Percentiles rank a stretch among this genome's conserved stretches.
These are phyloP conservation scores for Xanthoceras sorbifolium DNA, from an alignment of 345 rosid species.

Conservation along the genomic window DNA sequence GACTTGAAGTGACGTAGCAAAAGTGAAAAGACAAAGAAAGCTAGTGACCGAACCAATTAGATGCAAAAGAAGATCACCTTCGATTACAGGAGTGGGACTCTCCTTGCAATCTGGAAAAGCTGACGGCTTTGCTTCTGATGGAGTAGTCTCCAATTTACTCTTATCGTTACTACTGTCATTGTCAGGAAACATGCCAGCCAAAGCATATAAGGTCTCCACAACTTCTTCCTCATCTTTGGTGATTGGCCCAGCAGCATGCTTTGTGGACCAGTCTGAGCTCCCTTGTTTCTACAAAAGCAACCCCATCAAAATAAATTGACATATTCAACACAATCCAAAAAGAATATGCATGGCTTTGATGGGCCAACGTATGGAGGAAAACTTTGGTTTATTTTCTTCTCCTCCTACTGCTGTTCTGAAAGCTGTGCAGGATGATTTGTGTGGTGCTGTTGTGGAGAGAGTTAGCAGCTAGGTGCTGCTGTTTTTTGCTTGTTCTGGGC, in stretches of 20 bases:
- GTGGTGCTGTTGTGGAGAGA: no score
- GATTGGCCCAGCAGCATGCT: slow-evolving; percentile 49
- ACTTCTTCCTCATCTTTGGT: slow-evolving; percentile 97
- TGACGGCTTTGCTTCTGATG: slow-evolving; percentile 25
- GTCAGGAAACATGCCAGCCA: slow-evolving; percentile 75
- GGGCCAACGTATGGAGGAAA: no score
- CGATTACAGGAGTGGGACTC: slow-evolving; percentile 15
- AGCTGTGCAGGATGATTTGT: no score
- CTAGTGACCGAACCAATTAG: background rate
- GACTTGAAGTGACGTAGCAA: background rate
- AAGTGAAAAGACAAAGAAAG: background rate
- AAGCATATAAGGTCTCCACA: slow-evolving; percentile 74
- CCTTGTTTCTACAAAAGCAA: slow-evolving; percentile 33
- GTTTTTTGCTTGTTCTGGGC: no score
- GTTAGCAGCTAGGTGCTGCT: no score
- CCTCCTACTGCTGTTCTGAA: no score
- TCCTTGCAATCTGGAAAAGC: slow-evolving; percentile 34
- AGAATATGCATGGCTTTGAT: no score
- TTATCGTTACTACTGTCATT: slow-evolving; percentile 23
- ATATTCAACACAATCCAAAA: slow-evolving; percentile 6
- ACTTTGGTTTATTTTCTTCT: no score
- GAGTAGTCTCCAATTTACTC: slow-evolving; percentile 29
- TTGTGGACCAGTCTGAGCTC: slow-evolving; percentile 26
- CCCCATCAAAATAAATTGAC: slow-evolving; percentile 14
- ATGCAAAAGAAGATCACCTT: slow-evolving; percentile 25